Base-by-base conservation (phyloP, 75 land plant genomes). In the Pinus taeda region DNA sequence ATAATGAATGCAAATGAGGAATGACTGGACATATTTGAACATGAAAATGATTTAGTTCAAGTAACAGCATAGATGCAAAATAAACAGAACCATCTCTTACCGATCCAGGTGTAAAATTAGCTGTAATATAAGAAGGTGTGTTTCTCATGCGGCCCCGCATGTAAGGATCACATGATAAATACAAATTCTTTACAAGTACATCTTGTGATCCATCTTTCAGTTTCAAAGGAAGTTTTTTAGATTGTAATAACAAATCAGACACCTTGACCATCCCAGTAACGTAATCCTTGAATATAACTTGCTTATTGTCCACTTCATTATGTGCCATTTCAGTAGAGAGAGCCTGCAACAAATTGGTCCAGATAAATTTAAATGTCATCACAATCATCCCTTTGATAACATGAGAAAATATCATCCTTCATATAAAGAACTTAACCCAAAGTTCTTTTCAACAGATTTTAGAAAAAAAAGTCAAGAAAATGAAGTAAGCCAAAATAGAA, bases 151-250 rank as follows among this genome's bases (percentile, higher is more conserved):
- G 76, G 20, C 75, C 71, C 37, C 88, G 74, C 86, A 84, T 74
- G 78, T 76, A 86, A 18, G 88, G 88, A 26, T 86, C 88, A 56
- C 79, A 77, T 17, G 88, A 86, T 42, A 86, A 83, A 59, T 80
- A 86, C 57, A 86, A 59, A 58, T 84, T 84, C 77, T 84, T 86
- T 64, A 84, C 79, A 42, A 84, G 70, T 3, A 86, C 77, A 76
- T 81, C 88, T 20, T 77, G 78, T 39, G 71, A 71, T 26, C 75
- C 72, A 12, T 55, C 75, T 33, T 79, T 63, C 59, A 59, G 20
- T 53, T 70, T 37, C 75, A 78, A 36, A 15, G n/a, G 58, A 14
- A 71, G 22, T 21, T 66, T 63, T 20, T 30, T 60, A 24, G 75
- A 39, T 14, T 20, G 37, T 20, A 85, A 15, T 66, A 78, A 78